These are phyloP conservation scores for Esteya vermicola DNA, from an alignment of 2,329 filamentous ascomycete species.

Conservation along the genomic window DNA sequence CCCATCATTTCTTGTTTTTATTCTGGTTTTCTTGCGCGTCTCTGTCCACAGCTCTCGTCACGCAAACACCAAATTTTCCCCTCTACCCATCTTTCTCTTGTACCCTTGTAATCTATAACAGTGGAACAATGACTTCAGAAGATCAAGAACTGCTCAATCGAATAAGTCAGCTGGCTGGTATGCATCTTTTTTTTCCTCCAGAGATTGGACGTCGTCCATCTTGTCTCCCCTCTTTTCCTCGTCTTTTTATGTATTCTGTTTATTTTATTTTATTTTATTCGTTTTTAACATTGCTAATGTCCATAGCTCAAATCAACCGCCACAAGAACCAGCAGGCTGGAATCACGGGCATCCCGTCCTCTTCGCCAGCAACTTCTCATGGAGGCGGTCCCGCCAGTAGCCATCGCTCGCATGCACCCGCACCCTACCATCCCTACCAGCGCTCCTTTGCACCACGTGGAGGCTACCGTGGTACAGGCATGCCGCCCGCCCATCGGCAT, in stretches of 20 bases:
- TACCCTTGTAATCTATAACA: neutral
- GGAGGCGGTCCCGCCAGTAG: no score
- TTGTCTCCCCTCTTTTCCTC: neutral
- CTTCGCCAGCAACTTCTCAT: neutral
- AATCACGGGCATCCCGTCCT: conserved; percentile 13
- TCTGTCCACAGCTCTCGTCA: no score
- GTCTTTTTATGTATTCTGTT: conserved; percentile 1
- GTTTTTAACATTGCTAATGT: neutral
- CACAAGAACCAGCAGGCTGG: conserved; percentile 52
- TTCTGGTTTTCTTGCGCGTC: neutral
- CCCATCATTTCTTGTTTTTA: neutral
- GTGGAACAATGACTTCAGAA: conserved; percentile 25
- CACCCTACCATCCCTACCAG: conserved; percentile 13
- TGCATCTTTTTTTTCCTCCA: conserved; percentile 5
- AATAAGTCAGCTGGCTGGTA: conserved; percentile 38
- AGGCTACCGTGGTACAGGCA: conserved; percentile 22
- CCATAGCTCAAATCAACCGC: conserved; percentile 61
- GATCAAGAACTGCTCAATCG: conserved; percentile 38
- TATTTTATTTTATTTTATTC: neutral
- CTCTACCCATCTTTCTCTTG: neutral
- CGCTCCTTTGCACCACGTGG: conserved; percentile 12
- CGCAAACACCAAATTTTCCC: no score
- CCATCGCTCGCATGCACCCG: conserved; percentile 9
- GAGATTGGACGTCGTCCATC: no score
- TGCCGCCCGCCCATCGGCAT: conserved; percentile 25